Evolutionary conservation across 257 asterid genomes (phyloP).

Genomic region (Plantago ovata): DNA sequence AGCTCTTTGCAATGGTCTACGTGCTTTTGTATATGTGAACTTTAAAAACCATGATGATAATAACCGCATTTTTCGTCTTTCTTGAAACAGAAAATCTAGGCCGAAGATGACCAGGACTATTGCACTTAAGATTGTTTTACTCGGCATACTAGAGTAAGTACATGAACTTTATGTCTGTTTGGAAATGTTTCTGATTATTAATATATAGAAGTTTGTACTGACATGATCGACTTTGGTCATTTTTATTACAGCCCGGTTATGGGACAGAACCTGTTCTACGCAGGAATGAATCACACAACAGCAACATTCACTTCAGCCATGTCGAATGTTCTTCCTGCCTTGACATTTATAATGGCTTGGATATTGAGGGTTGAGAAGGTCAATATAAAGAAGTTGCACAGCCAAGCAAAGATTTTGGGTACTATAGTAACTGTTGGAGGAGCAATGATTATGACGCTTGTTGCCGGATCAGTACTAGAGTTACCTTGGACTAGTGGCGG

Average conservation of each 20-base stretch:
- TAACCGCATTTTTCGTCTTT: neutral
- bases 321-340: constrained; percentile 46
- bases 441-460: constrained; percentile 47
- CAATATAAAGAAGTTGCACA: constrained; percentile 26
- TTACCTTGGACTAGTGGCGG: constrained; percentile 37
- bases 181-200: neutral
- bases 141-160: constrained; percentile 52
- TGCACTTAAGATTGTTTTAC: constrained; percentile 43
- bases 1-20: neutral
- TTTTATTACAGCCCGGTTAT: constrained; percentile 31
- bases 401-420: constrained; percentile 43
- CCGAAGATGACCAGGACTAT: constrained; percentile 46
- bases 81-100: constrained; percentile 55
- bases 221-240: too few relatives aligned
- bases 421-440: constrained; percentile 43
- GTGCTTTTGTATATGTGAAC: neutral
- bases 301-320: too few relatives aligned
- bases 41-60: neutral
- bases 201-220: neutral
- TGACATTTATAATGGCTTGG: constrained; percentile 27
- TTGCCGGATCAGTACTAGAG: constrained; percentile 35
- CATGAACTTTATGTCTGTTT: neutral
- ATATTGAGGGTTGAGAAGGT: constrained; percentile 37
- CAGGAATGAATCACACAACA: constrained; percentile 47
- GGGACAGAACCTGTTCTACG: constrained; percentile 40